These are phyloP conservation scores for Narthecium ossifragum DNA, from an alignment of 106 monocot species.

Conservation along the genomic window DNA sequence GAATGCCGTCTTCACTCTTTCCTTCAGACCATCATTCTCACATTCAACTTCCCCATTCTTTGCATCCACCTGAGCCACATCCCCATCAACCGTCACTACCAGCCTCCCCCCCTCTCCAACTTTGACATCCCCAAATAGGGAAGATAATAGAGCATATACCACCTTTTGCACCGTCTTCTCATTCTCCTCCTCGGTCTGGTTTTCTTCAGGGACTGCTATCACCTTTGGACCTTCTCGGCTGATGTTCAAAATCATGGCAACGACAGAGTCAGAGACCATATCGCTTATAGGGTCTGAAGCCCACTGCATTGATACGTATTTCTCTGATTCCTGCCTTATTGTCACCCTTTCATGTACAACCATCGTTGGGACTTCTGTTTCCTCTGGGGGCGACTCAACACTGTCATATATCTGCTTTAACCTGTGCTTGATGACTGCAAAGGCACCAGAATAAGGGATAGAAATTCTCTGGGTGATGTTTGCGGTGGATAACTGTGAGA, in stretches of 20 bases:
- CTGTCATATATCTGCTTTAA: slow-evolving; percentile 95
- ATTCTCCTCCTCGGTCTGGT: slow-evolving; percentile 55
- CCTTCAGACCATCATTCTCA: slow-evolving; percentile 61
- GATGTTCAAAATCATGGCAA: slow-evolving; percentile 93
- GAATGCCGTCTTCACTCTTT: slow-evolving; percentile 79
- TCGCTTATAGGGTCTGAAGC: slow-evolving; percentile 85
- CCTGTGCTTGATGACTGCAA: slow-evolving; percentile 82
- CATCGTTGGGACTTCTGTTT: slow-evolving; percentile 50
- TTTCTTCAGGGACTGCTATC: slow-evolving; percentile 39
- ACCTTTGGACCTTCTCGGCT: slow-evolving; percentile 75
- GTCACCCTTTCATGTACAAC: slow-evolving; percentile 86
- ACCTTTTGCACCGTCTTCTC: slow-evolving; percentile 81
- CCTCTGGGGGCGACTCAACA: slow-evolving; percentile 49
- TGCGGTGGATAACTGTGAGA: slow-evolving; percentile 82
- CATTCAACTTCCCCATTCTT: slow-evolving; percentile 84
- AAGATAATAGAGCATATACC: slow-evolving; percentile 52
- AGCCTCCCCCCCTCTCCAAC: slow-evolving; percentile 76
- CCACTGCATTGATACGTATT: slow-evolving; percentile 80
- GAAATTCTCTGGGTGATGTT: slow-evolving; percentile 85
- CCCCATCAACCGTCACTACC: slow-evolving; percentile 75
- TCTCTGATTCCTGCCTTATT: slow-evolving; percentile 71
- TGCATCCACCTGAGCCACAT: slow-evolving; percentile 52
- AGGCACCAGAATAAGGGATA: slow-evolving; percentile 78
- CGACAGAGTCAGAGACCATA: slow-evolving; percentile 96
- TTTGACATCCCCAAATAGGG: slow-evolving; percentile 90